Evolutionary conservation across 441 rosid genomes (phyloP), one percentile per base, ranked within the genome.

Genomic region (Gossypium trilobum): DNA sequence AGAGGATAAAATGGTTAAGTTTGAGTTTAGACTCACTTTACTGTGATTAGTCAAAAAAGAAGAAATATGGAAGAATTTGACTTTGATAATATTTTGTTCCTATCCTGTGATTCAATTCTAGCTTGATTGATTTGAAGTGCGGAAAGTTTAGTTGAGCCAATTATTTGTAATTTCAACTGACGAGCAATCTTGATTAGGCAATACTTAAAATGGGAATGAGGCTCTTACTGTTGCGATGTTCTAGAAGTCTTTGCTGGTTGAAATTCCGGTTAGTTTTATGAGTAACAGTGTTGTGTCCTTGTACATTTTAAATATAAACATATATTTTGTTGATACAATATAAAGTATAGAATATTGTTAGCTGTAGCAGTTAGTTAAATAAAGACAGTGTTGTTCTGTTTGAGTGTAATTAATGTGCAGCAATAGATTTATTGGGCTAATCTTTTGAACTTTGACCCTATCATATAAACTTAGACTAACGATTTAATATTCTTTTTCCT

Each of bases 1-100:
- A 71, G 74, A 78, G 64, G 57, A 67, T 70, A 74, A 59, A 73
- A 2, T 72, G 73, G 27, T 68, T 14, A 71, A 46, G 68, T 63
- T 44, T 70, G 63, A 56, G 75, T 60, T 75, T 60, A 36, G 70
- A 58, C 75, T 25, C 22, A 64, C 74, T 20, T 57, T 57, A 23
- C 62, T 23, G 33, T 57, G 62, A 8, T 23, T 48, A 71, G 69
- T 80, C 66, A 42, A 66, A 75, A 14, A 48, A 58, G 25, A 59
- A 36, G 69, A 36, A 50, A 56, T 66, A 33, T 25, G 20, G 22
- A 50, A 55, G 54, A 65, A 20, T 44, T 33, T 67, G 7, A 48
- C 58, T 67, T 31, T 3, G 22, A 50, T 14, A 14, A 50, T 27
- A 9, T 16, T 14, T 50, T 68, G 63, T 5, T 69, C 19, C 33